Evolutionary conservation across 441 rosid species (phyloP).

Genomic region (Biscutella laevigata): DNA sequence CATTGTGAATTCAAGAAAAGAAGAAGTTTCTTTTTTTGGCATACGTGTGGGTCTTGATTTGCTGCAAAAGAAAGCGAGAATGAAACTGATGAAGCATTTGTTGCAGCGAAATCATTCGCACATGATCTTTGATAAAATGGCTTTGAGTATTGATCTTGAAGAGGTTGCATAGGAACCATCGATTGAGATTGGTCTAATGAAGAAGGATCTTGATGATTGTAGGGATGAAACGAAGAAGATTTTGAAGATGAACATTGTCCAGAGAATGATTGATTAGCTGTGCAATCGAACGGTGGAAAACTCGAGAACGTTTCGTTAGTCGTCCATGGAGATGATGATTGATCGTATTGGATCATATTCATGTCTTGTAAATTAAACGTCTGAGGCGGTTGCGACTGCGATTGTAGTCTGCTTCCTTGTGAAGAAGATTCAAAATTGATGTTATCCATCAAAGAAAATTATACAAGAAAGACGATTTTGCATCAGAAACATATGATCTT

Average conservation of each 20-base stretch:
- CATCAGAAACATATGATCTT: conserved; percentile 26
- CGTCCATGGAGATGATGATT: conserved; percentile 53
- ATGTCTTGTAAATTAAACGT: conserved; percentile 33
- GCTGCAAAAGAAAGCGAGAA: conserved; percentile 37
- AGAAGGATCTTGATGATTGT: conserved; percentile 26
- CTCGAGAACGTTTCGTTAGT: conserved; percentile 50
- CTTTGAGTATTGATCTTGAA: conserved; percentile 20
- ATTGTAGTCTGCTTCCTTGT: conserved; percentile 21
- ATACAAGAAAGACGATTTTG: conserved; percentile 6
- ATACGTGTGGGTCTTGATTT: conserved; percentile 48
- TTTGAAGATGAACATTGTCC: conserved; percentile 31
- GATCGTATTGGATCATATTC: conserved; percentile 45
- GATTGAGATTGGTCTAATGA: conserved; percentile 31
- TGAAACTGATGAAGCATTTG: conserved; percentile 23
- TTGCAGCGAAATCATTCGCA: conserved; percentile 1
- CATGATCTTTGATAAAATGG: conserved; percentile 25
- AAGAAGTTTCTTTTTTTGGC: not conserved
- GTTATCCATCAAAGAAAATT: conserved; percentile 21
- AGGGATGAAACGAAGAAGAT: conserved; percentile 31
- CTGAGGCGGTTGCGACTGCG: conserved; percentile 19
- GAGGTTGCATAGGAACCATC: conserved; percentile 27
- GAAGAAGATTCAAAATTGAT: conserved; percentile 27
- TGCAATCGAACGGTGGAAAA: conserved; percentile 33
- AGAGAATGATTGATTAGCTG: conserved; percentile 24
- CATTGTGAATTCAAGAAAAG: not conserved